Evolutionary conservation across 2,329 filamentous ascomycete genomes (phyloP), one percentile per base, ranked within the genome.

Genomic region (Aspergillus alliaceus): DNA sequence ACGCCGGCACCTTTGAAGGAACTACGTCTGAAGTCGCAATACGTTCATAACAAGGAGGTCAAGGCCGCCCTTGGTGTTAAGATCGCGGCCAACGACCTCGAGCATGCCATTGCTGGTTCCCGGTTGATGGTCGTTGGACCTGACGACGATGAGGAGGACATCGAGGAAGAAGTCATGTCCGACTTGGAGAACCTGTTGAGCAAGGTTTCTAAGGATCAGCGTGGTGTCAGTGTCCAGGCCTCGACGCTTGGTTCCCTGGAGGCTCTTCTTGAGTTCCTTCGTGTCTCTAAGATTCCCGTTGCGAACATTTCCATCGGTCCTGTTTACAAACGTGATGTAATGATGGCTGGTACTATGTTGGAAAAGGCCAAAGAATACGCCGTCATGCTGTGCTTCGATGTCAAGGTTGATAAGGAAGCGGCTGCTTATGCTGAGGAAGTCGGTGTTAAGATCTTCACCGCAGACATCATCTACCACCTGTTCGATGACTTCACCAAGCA

Each of bases 341-440:
- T 98, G 85, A 93, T 86, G 84, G 91, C 80, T 1, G 93, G 91
- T 70, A 90, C 91, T 66, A 99, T 99, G 95, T 76, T 98, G 69
- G 95, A 99, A 78, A 98, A 97, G 80, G 85, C 88, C 15, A 91
- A 91, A 64, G 93, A 99, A 72, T 96, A 88, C 67, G 95, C 95
- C n/a, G 91, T 98, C 73, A 99, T 99, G 95, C 87, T 99, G 51
- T 98, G 95, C 76, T 99, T 99, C 83, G 96, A 99, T 75, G 95
- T 99, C 78, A 98, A 97, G 81, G 91, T 99, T 15, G 95, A 99
- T 79, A 98, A 96, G 77, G 95, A 99, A 72, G 95, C 95, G 0
- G 87, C 89, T 64, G 83, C 85, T 9, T 96, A 98, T 68, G 95
- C 95, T 11, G 91, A 97, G 18, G 92, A 98, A 56, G 87, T 96